phyloP scores from a whole-genome alignment of 495 filamentous ascomycete species.

The Aspergillus funiculosus region DNA sequence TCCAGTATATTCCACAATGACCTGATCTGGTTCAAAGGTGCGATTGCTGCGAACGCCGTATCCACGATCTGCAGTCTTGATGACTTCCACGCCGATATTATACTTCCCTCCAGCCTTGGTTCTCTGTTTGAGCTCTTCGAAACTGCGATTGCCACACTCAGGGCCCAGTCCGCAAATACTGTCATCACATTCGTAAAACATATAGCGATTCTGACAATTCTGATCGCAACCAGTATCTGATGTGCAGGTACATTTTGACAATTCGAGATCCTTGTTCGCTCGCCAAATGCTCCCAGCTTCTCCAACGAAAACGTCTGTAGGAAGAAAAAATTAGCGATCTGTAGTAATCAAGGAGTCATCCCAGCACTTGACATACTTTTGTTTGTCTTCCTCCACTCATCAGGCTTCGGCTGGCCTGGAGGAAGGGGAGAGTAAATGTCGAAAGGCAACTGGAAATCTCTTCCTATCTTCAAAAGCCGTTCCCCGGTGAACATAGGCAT shows the following conservation, averaged over 20 bases:
- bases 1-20: constrained; percentile 96
- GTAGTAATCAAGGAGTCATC: not conserved
- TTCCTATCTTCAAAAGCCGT: constrained; percentile 54
- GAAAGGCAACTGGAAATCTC: constrained; percentile 84
- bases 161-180: constrained; percentile 76
- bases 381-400: constrained; percentile 83
- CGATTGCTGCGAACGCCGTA: constrained; percentile 89
- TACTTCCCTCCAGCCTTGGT: constrained; percentile 75
- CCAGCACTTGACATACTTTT: constrained; percentile 58
- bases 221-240: constrained; percentile 78
- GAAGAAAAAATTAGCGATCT: constrained; percentile 20
- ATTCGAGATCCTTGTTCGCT: constrained; percentile 63
- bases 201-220: constrained; percentile 85
- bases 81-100: constrained; percentile 86
- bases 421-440: constrained; percentile 83
- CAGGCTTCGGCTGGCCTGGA: constrained; percentile 78
- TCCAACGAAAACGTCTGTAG: constrained; percentile 80
- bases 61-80: constrained; percentile 82
- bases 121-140: constrained; percentile 70
- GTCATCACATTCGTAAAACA: constrained; percentile 94
- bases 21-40: constrained; percentile 80
- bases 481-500: constrained; percentile 63
- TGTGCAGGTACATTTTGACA: constrained; percentile 75
- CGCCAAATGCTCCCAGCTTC: constrained; percentile 84
- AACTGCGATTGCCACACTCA: constrained; percentile 78